Evolutionary conservation across 805 yeast genomes (phyloP), one percentile per base, ranked within the genome.

Genomic region (Lipomyces starkeyi): DNA sequence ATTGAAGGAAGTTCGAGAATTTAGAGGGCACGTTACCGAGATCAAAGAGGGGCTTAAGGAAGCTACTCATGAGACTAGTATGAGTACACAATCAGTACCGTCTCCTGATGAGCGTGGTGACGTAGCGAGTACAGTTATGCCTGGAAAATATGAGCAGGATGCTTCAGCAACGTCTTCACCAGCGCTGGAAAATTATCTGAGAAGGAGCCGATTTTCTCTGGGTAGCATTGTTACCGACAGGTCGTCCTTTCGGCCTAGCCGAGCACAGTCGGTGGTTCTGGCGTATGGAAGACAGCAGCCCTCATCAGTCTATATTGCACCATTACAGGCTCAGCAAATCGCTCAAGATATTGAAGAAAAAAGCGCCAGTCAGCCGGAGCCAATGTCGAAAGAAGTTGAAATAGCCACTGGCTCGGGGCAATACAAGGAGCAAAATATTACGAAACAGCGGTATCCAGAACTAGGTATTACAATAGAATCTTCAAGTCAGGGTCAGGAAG

Each of bases 211-310:
- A 13, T 61, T 59, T 29, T 65, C 68, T 2, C 14, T 65, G 14
- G 64, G 62, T 20, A 62, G 63, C 8, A 65, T 64, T 8, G 35
- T n/a, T 11, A 52, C 47, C 27, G 64, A 63, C 25, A 20, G 43
- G n/a, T 43, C 49, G 13, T 43, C 49, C 22, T 29, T 35, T 27
- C 37, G 32, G 53, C 58, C 62, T 1, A 43, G 49, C 49, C 49
- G 49, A 43, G 49, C 49, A 43, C 49, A 53, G 6, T 61, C 64
- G n/a, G 64, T 62, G 35, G 34, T 55, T 9, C 22, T 61, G 64
- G 66, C 63, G 20, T 49, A 53, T 43, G 69, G 65, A 22, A 66
- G 71, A 27, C 69, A 65, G 57, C 71, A 66, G 40, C 69, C 71
- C 7, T 65, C 66, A 49, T 68, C 69, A n/a, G 65, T 68, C 13